Percentiles rank a stretch among this genome's conserved stretches.
phyloP scores from a whole-genome alignment of 148 eudicot genomes.

The Spergularia marina region DNA sequence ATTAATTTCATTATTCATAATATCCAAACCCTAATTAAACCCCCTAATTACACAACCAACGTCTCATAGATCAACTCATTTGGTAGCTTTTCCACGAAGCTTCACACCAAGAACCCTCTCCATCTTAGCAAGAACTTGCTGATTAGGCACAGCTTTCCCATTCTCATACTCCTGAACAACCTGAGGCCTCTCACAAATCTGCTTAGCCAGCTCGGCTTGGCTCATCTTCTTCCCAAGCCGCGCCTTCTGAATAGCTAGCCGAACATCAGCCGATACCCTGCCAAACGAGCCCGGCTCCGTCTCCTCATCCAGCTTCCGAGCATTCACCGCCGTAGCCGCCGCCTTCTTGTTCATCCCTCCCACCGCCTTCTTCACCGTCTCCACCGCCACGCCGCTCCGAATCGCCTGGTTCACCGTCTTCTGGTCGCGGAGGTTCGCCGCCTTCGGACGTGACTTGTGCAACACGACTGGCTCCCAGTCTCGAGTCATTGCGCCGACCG shows the following conservation, averaged over 20 bases:
- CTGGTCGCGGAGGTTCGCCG: slow-evolving; percentile 54
- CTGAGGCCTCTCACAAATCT: slow-evolving; percentile 55
- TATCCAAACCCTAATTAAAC: too few relatives aligned
- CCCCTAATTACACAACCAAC: too few relatives aligned
- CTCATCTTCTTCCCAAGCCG: slow-evolving; percentile 78
- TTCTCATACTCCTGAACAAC: slow-evolving; percentile 88
- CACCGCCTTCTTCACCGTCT: slow-evolving; percentile 54
- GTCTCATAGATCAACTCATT: background rate
- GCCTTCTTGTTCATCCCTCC: slow-evolving; percentile 58
- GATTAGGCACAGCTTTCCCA: slow-evolving; percentile 77
- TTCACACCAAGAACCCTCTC: slow-evolving; percentile 78
- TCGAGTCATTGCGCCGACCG: slow-evolving; percentile 42
- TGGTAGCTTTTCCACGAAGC: slow-evolving; percentile 50
- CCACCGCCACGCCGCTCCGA: slow-evolving; percentile 50
- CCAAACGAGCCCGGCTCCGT: slow-evolving; percentile 59
- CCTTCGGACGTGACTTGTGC: slow-evolving; percentile 50
- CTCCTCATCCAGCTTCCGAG: slow-evolving; percentile 64
- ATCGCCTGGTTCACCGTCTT: slow-evolving; percentile 68
- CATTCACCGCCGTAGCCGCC: slow-evolving; percentile 38
- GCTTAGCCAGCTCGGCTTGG: slow-evolving; percentile 63
- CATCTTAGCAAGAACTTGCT: slow-evolving; percentile 60
- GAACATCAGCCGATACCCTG: slow-evolving; percentile 43
- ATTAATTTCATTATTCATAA: too few relatives aligned
- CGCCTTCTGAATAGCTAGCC: slow-evolving; percentile 66
- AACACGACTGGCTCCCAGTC: slow-evolving; percentile 81